A percentile compares a stretch with the other conserved stretches of the same genome.
These are phyloP conservation scores for Colletotrichum acutatum DNA, from an alignment of 2,329 filamentous ascomycete species.

Conservation along the genomic window DNA sequence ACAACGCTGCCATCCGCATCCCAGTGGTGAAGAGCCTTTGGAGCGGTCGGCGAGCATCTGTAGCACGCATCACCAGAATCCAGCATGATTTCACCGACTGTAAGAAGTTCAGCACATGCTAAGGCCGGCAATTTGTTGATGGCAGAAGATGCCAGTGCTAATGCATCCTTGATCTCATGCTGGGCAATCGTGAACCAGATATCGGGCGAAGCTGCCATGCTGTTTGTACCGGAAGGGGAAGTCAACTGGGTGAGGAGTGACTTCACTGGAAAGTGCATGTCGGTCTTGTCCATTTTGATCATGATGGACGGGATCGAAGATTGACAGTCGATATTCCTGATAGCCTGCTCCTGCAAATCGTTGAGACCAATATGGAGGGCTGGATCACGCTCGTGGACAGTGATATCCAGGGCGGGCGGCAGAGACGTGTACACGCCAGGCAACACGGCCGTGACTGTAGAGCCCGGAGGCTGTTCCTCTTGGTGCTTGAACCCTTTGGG, in stretches of 20 bases:
- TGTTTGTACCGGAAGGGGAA: background rate
- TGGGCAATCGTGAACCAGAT: constrained; percentile 8
- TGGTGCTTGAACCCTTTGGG: background rate
- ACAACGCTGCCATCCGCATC: constrained; percentile 14
- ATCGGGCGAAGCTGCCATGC: background rate
- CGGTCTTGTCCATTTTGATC: background rate
- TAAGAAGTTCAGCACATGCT: background rate
- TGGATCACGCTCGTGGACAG: background rate
- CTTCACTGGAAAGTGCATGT: constrained; percentile 9
- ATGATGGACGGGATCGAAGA: background rate
- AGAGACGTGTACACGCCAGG: constrained; percentile 5
- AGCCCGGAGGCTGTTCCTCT: too few species aligned
- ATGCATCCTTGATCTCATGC: constrained; percentile 20
- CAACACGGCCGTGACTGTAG: background rate
- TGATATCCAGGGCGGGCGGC: background rate
- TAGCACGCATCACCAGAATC: background rate
- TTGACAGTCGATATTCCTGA: background rate
- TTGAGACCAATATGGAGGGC: background rate
- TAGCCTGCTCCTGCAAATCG: background rate
- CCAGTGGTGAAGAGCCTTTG: constrained; percentile 3
- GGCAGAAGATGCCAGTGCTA: constrained; percentile 20
- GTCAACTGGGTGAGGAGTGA: constrained; percentile 18
- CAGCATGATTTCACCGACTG: background rate
- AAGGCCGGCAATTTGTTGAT: constrained; percentile 21
- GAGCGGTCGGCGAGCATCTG: background rate